Percentiles rank a stretch among this genome's conserved stretches.
Evolutionary conservation across 1,284 basidiomycete species (phyloP).

Genomic region (Ganoderma sinense): DNA sequence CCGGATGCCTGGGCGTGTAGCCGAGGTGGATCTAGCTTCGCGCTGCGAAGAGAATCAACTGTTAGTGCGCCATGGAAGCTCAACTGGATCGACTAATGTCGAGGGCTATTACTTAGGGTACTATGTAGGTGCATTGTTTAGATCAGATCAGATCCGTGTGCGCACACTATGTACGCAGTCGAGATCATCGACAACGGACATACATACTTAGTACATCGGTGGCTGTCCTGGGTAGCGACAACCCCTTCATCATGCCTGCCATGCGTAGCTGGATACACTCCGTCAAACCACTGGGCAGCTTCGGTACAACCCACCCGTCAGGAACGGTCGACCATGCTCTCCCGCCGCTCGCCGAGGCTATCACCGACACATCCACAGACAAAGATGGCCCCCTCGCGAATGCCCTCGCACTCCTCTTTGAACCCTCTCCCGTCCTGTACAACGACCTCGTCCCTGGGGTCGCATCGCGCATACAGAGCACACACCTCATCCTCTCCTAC

Average conservation of each 20-base stretch:
- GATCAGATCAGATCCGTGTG: slow-evolving; percentile 14
- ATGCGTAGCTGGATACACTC: slow-evolving; percentile 33
- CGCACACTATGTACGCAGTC: neutral
- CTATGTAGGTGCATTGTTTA: neutral
- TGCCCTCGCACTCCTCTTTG: slow-evolving; percentile 69
- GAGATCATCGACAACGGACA: neutral
- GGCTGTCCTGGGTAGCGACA: neutral
- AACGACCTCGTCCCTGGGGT: slow-evolving; percentile 66
- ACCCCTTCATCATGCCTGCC: neutral
- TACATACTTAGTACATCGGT: neutral
- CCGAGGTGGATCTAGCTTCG: neutral
- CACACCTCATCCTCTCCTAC: slow-evolving; percentile 50
- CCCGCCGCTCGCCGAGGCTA: slow-evolving; percentile 46
- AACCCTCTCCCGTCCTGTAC: slow-evolving; percentile 70
- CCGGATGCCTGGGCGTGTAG: neutral
- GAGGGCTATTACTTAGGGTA: neutral
- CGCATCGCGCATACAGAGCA: slow-evolving; percentile 39
- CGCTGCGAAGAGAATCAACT: neutral
- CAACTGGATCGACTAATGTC: neutral
- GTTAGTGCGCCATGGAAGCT: neutral
- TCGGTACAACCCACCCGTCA: slow-evolving; percentile 1
- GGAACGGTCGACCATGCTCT: slow-evolving; percentile 40
- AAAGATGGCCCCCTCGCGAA: slow-evolving; percentile 43
- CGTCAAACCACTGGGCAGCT: slow-evolving; percentile 27
- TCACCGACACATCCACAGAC: slow-evolving; percentile 30